Evolutionary conservation across 805 yeast genomes (phyloP), one percentile per base, ranked within the genome.

Genomic region (Schwanniomyces yamadae): DNA sequence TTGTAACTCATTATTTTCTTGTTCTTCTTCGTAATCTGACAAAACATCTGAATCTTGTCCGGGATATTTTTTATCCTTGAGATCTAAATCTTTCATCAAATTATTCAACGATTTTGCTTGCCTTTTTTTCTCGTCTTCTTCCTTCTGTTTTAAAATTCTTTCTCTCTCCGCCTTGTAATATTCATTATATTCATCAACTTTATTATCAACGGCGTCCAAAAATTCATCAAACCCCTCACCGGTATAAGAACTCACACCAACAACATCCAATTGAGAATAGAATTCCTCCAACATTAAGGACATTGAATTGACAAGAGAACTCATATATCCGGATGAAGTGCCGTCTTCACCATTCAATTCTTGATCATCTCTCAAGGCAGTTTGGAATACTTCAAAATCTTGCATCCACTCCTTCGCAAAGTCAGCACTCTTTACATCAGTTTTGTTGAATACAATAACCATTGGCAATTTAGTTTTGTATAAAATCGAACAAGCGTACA

Each of bases 381-480:
- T 66, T 60, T 91, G 98, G 69, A 93, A 93, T 11, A 79, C 72
- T 59, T 91, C 97, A 59, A 93, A 93, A 63, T 93, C 99, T 2
- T 82, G 77, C 97, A 93, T 88, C 99, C 99, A 93, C 47, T 87
- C 95, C 54, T 79, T 81, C 15, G 96, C 97, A 64, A 90, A 89
- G 33, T 77, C 82, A 0, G 95, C 86, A 40, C 83, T 82, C 48
- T 82, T 70, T 4, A 84, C 90, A 63, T 93, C 99, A 2, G 93
- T 85, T 63, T 93, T 93, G 66, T 93, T 93, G 71, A 93, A 93
- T 1, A 93, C 99, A 18, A 93, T 75, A 50, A 93, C 83, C 96
- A 93, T 89, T 12, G 99, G 99, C 37, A 93, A 73, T 56, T 91
- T 90, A 15, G 97, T 91, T 63, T 93, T 93, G 69, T 93, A 93